These are phyloP conservation scores for Russula vinacea DNA, from an alignment of 768 basidiomycete genomes.

Conservation along the genomic window DNA sequence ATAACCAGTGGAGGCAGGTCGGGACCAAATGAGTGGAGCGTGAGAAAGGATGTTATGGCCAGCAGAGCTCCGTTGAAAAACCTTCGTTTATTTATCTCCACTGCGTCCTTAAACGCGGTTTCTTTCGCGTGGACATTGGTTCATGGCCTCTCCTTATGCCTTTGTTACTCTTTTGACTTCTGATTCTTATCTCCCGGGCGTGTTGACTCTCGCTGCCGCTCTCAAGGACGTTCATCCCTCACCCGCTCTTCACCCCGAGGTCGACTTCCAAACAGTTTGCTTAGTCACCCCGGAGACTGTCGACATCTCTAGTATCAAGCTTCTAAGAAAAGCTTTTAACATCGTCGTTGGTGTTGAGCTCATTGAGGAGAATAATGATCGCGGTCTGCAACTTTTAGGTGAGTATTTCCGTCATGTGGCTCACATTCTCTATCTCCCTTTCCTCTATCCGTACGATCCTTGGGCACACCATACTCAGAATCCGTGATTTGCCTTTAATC, in stretches of 20 bases:
- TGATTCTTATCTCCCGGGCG: constrained; percentile 89
- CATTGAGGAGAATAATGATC: constrained; percentile 64
- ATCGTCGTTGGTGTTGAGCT: constrained; percentile 89
- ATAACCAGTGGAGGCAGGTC: constrained; percentile 5
- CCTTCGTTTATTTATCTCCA: constrained; percentile 22
- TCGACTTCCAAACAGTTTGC: constrained; percentile 79
- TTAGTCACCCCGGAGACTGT: constrained; percentile 93
- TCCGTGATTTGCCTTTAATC: background rate
- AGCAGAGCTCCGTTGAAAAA: constrained; percentile 17
- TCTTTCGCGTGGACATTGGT: constrained; percentile 30
- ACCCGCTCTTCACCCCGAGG: constrained; percentile 54
- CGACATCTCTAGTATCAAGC: constrained; percentile 75
- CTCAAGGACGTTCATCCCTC: constrained; percentile 73
- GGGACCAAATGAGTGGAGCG: constrained; percentile 14
- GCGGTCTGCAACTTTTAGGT: constrained; percentile 82
- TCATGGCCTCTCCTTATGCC: constrained; percentile 68
- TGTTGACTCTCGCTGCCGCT: constrained; percentile 80
- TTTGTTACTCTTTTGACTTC: constrained; percentile 93
- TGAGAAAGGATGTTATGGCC: constrained; percentile 24
- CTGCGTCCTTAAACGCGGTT: constrained; percentile 28
- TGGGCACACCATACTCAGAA: background rate
- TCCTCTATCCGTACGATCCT: constrained; percentile 1
- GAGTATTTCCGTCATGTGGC: constrained; percentile 35
- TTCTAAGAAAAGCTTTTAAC: constrained; percentile 76
- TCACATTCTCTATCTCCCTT: background rate